Base-by-base conservation (phyloP, 2,329 filamentous ascomycete species). In the Drechslerella coelobrocha region DNA sequence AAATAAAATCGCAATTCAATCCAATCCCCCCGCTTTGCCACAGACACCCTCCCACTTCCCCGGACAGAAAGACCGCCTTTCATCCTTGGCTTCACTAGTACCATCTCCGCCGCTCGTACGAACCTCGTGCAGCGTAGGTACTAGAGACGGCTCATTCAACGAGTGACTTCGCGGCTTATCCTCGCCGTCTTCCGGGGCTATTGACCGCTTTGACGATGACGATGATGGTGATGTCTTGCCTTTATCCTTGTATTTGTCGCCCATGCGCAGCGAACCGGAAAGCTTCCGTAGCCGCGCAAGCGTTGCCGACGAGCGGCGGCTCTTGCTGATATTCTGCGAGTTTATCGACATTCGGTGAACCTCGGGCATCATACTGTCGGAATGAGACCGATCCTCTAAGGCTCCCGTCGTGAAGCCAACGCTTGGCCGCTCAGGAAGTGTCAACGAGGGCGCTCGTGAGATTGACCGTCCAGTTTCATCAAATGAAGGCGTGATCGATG, bases 371-470 rank as follows among this genome's bases (percentile, higher is more conserved):
- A 69, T 43, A 57, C 57, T 61, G 31, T 69, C 65, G 27, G 65
- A 69, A 26, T 53, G 57, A 50, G 57, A 69, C 34, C 65, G 52
- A 8, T 69, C 57, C 12, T 69, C 63, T 21, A 62, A 41, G 12
- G 65, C 57, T 29, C 59, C 62, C 14, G 57, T 69, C 17, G 57
- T 56, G 17, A 62, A 62, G 45, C 51, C 45, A 27, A 59, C 57
- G 57, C 57, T 69, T 31, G 65, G 57, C 10, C 65, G 65, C 27
- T 69, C 57, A 12, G 65, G 57, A 41, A 69, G 34, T n/a, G 65
- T 69, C 52, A 69, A 23, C n/a, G 65, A 69, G 48, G 65, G 65
- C 19, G 65, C 65, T n/a, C 65, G 57, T 39, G 56, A 69, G 10
- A 17, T 31, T 26, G 45, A 37, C 21, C 47, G 52, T 31, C 41